A percentile compares a stretch with the other conserved stretches of the same genome.
Conservation (phyloP, 2,329 filamentous ascomycete species). For the Apiospora phragmitis region DNA sequence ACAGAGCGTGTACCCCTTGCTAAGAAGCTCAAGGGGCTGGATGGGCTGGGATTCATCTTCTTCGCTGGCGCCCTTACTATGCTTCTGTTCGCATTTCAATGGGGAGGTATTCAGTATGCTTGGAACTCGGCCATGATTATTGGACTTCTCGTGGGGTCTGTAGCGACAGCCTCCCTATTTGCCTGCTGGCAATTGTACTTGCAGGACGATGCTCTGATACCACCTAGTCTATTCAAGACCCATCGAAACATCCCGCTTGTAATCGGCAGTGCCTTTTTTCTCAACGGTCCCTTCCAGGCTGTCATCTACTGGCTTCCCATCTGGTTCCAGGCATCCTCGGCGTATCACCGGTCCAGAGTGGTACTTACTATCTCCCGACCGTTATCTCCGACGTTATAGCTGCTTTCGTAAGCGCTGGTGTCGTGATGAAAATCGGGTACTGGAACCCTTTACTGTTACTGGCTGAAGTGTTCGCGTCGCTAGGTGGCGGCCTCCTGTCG, state of each 20-base stretch:
- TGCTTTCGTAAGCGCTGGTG: neutral
- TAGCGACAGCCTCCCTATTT: constrained; percentile 14
- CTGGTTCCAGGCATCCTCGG: constrained; percentile 22
- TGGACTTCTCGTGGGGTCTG: constrained; percentile 22
- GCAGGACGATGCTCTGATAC: constrained; percentile 18
- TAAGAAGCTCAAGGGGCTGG: constrained; percentile 40
- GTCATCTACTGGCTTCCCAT: constrained; percentile 23
- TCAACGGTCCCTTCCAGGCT: constrained; percentile 20
- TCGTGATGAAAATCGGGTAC: neutral
- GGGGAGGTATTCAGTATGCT: constrained; percentile 52
- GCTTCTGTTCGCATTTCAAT: constrained; percentile 56
- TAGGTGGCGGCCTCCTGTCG: constrained; percentile 53
- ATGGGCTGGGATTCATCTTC: constrained; percentile 47
- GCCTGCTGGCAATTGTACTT: constrained; percentile 14
- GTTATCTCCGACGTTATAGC: constrained; percentile 12
- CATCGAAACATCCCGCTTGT: constrained; percentile 15
- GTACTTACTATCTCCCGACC: constrained; percentile 18
- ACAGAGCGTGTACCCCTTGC: constrained; percentile 32
- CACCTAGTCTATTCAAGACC: constrained; percentile 16
- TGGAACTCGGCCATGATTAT: constrained; percentile 45
- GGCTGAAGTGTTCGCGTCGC: too few relatives aligned
- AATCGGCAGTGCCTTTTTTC: constrained; percentile 17
- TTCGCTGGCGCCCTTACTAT: constrained; percentile 53
- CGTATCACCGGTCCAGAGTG: constrained; percentile 12
- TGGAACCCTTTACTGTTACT: neutral